Evolutionary conservation across 805 yeast genomes (phyloP).

Genomic region (Saturnispora galanensis): DNA sequence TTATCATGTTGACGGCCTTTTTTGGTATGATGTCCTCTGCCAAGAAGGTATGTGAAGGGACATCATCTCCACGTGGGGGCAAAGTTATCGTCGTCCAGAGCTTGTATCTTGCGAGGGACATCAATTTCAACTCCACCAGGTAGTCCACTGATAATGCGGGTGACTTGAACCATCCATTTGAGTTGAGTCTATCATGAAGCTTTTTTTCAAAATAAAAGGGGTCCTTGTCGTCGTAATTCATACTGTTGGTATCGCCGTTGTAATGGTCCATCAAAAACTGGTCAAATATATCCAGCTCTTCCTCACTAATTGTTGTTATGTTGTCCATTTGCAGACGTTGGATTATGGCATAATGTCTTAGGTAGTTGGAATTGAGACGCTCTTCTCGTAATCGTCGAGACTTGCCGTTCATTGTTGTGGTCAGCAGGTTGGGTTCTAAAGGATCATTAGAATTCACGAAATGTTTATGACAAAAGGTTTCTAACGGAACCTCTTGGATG

Average conservation of each 20-base stretch:
- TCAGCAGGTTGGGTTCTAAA: neutral
- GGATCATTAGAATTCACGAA: too few relatives aligned
- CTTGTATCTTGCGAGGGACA: slow-evolving; percentile 35
- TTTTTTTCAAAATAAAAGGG: slow-evolving; percentile 2
- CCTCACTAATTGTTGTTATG: slow-evolving; percentile 26
- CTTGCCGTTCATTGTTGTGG: slow-evolving; percentile 9
- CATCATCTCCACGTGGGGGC: slow-evolving; percentile 37
- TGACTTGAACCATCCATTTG: neutral
- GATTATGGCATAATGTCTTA: slow-evolving; percentile 42
- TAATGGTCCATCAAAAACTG: slow-evolving; percentile 10
- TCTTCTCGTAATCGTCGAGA: slow-evolving; percentile 31
- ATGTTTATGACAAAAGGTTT: slow-evolving; percentile 5
- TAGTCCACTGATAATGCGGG: slow-evolving; percentile 1
- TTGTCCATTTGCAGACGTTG: slow-evolving; percentile 29
- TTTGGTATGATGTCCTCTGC: slow-evolving; percentile 4
- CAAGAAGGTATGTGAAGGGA: slow-evolving; percentile 7
- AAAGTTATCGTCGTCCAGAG: slow-evolving; percentile 44
- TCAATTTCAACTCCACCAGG: slow-evolving; percentile 23
- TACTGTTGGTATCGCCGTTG: neutral
- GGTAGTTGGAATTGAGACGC: slow-evolving; percentile 38
- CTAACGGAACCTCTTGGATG: slow-evolving; percentile 7
- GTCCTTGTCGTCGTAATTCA: slow-evolving; percentile 1
- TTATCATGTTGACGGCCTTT: neutral
- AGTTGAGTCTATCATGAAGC: slow-evolving; percentile 3
- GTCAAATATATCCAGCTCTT: slow-evolving; percentile 27